Evolutionary conservation across 2,329 filamentous ascomycete genomes (phyloP), one percentile per base, ranked within the genome.

Genomic region (Alternaria postmessia): DNA sequence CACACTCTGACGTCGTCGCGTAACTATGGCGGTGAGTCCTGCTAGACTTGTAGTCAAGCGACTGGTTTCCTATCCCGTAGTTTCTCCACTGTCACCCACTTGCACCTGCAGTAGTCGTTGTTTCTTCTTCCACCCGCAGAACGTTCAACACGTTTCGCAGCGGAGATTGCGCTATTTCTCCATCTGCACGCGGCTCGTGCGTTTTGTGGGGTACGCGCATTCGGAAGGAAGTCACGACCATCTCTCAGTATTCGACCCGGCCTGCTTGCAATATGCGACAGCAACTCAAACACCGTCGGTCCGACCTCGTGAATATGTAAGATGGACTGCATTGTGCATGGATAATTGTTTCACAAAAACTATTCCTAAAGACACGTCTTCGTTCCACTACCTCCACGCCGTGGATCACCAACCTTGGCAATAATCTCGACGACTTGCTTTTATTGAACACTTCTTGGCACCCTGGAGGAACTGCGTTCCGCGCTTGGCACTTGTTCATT

Each of bases 101-200:
- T 63, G 64, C 69, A 68, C 66, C 65, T 71, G 70, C 67, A 71
- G 69, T 69, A 74, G 67, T 57, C 46, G 52, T 51, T 54, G 59
- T 57, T 63, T 66, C 60, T 64, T 67, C 61, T 58, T 54, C 54
- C 51, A 47, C 56, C 57, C 41, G 53, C 57, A 60, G 46, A 55
- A 48, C 61, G 47, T 61, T 57, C 49, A 60, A 64, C 57, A 64
- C 61, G 57, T 66, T 43, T 59, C 60, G 51, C 53, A 56, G 48
- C 55, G 49, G 51, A 48, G 12, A 48, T 41, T 41, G 26, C 44
- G 55, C 36, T 55, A 39, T 24, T 49, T 42, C 48, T 61, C 34
- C 49, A 30, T 41, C 16, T 32, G 26, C 22, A 24, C 26, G 47
- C 49, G 38, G 51, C 49, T 49, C 51, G 55, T 62, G 55, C 51